phyloP scores from a whole-genome alignment of 371 early-diverging fungal species.

The Rhizopus delemar region DNA sequence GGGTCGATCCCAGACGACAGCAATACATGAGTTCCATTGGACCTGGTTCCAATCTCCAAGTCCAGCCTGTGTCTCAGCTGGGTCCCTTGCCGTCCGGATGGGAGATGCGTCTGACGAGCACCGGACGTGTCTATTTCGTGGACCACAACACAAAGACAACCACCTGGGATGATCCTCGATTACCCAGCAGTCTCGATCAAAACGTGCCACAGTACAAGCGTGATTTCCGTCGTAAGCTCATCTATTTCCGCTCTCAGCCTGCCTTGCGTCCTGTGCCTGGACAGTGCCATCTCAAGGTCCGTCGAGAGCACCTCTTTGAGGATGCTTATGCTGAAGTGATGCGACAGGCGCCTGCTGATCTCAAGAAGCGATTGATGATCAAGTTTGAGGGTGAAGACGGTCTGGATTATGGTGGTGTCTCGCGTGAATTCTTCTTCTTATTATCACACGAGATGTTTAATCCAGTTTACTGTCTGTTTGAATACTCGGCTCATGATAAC shows the following conservation, averaged over 20 bases:
- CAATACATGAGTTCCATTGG: slow-evolving; percentile 63
- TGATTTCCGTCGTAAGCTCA: slow-evolving; percentile 94
- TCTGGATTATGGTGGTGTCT: slow-evolving; percentile 97
- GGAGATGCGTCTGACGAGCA: slow-evolving; percentile 95
- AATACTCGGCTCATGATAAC: slow-evolving; percentile 96
- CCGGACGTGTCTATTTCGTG: slow-evolving; percentile 91
- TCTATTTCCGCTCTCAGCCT: slow-evolving; percentile 93
- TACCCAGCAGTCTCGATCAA: slow-evolving; percentile 92
- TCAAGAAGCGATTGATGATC: slow-evolving; percentile 94
- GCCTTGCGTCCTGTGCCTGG: slow-evolving; percentile 85
- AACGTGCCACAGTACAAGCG: slow-evolving; percentile 97
- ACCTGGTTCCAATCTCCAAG: slow-evolving; percentile 55
- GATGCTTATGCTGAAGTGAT: slow-evolving; percentile 92
- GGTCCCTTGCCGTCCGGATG: slow-evolving; percentile 95
- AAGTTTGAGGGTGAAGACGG: slow-evolving; percentile 99
- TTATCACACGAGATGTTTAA: slow-evolving; percentile 98
- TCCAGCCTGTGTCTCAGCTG: slow-evolving; percentile 75
- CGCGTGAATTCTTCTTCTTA: slow-evolving; percentile 96
- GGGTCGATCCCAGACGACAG: slow-evolving; percentile 89
- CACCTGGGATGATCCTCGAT: slow-evolving; percentile 95
- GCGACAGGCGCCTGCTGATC: slow-evolving; percentile 81
- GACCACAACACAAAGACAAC: slow-evolving; percentile 93
- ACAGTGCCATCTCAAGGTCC: slow-evolving; percentile 90
- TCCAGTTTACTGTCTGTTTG: slow-evolving; percentile 95
- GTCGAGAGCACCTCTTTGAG: slow-evolving; percentile 88